phyloP scores from a whole-genome alignment of 2,329 filamentous ascomycete genomes.

The Scedosporium dehoogii region DNA sequence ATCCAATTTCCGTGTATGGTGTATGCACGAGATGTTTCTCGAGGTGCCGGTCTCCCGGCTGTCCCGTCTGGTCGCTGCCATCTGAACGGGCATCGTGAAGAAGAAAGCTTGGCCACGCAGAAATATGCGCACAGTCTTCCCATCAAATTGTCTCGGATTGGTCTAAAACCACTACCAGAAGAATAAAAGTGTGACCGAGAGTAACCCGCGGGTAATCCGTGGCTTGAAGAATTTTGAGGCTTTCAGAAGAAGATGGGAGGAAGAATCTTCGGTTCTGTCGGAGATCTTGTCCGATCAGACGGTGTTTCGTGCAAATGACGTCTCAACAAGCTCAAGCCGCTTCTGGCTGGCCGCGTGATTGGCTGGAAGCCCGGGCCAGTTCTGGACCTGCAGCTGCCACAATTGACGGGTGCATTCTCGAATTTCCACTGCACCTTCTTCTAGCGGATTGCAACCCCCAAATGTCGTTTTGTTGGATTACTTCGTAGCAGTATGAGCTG shows the following conservation, averaged over 20 bases:
- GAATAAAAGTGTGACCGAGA: not conserved
- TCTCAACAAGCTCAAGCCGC: conserved; percentile 1
- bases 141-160: not conserved
- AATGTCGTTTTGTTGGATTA: no score
- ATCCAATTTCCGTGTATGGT: no score
- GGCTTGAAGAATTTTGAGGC: not conserved
- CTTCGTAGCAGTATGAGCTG: no score
- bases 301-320: not conserved
- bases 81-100: no score
- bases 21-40: no score
- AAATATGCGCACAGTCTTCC: not conserved
- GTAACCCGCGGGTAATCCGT: not conserved
- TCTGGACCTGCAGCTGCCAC: not conserved
- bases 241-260: not conserved
- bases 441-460: not conserved
- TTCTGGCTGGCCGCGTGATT: not conserved
- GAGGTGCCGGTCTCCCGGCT: no score
- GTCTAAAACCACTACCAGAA: not conserved
- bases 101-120: no score
- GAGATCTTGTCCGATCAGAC: conserved; percentile 8
- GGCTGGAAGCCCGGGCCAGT: not conserved
- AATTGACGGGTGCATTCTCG: not conserved
- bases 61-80: no score
- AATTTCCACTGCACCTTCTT: not conserved
- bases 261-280: conserved; percentile 3